Base-by-base conservation (phyloP, 495 filamentous ascomycete genomes). In the Tuber aestivum region DNA sequence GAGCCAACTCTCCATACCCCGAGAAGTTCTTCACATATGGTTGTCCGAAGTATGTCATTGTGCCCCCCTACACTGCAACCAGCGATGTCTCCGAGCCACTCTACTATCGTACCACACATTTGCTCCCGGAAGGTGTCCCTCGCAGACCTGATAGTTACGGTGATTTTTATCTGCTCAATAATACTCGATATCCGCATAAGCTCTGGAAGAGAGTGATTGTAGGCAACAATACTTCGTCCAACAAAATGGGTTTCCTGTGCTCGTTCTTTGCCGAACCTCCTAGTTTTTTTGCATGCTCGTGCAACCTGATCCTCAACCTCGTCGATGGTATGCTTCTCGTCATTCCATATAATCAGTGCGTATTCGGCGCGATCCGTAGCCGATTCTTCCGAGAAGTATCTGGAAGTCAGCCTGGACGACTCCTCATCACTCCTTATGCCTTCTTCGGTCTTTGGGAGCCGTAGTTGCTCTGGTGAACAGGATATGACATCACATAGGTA, bases 401-500 rank as follows among this genome's bases (percentile, higher is more conserved):
- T 88, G 0, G 92, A 88, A 23, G 88, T 88, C 48, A 99, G 84
- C 61, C 94, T 87, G 20, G 95, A 97, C 75, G 87, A 87, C 71
- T 87, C 86, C 85, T 98, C 95, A 83, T 99, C 96, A 72, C 89
- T 86, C 75, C 88, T 85, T 71, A 99, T 95, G 14, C 88, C 90
- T 74, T 92, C 89, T 73, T 90, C 89, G 1, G 93, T 91, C 85
- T 97, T 99, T 1, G 89, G 87, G 73, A 97, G 87, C 50, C 95
- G 89, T 61, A 99, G 86, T 84, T 98, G 94, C 83, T 99, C 95
- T 8, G 96, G 96, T 9, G 96, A 95, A 84, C 95, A 99, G 3
- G 95, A 97, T 71, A 99, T 92, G 76, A 99, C 94, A 86, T 99
- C 95, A 84, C 93, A 96, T 73, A 98, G 89, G 83, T 97, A 99